Base-by-base conservation (phyloP, 192 early-diverging fungal species). In the Coemansia sp. region DNA sequence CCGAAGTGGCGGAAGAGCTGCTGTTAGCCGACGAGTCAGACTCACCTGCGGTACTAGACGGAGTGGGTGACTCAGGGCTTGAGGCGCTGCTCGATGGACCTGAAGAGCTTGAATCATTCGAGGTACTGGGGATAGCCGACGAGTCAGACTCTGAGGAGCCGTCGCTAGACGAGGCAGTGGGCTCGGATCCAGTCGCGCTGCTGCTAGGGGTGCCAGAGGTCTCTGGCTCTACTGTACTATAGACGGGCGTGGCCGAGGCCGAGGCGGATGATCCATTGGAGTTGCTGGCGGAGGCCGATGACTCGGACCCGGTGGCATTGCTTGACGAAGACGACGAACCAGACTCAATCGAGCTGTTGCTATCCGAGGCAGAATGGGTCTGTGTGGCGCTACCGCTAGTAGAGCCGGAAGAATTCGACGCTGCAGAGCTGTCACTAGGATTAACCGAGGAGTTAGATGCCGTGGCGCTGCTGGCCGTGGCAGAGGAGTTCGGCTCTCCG, bases 391-490 rank as follows among this genome's bases (percentile, higher is more conserved):
- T 57, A 28, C 3, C 26, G 30, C 21, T 52, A 5, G 49, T 2
- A 19, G 49, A 23, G 21, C 23, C 49, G 5, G 49, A 52, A 26
- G 49, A 52, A 7, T 21, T 23, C 6, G 49, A 8, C 19, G 49
- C 49, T 3, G 49, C 5, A n/a, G 49, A 17, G 21, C 21, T 52
- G 21, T 35, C 35, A 8, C 35, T 35, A 8, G 35, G 7, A 35
- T 35, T 35, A 35, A 8, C 35, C 35, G 49, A 52, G 9, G 49
- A 52, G 19, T 21, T 23, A 23, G 49, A 8, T 52, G 49, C 49
- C 21, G 49, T 23, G 49, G 49, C 49, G 21, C 21, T 52, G 21
- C 49, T 52, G 49, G 49, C 49, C 49, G 49, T 28, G 49, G 49
- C 49, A 26, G 49, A 26, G 5, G 49, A 26, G 49, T n/a, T 52